phyloP scores from a whole-genome alignment of 768 basidiomycete species.

The Amanita inopinata region DNA sequence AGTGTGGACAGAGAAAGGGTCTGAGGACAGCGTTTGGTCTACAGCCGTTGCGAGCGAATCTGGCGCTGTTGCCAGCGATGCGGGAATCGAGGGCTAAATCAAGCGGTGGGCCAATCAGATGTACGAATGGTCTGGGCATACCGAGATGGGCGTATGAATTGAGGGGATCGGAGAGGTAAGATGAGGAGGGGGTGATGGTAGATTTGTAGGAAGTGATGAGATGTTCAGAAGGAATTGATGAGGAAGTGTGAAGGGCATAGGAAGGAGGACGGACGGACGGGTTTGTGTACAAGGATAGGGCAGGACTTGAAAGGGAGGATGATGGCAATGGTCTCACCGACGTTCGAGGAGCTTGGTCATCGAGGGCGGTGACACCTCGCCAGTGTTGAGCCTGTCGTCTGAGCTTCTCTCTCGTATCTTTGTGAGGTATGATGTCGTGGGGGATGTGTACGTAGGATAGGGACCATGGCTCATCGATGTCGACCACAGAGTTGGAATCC shows the following conservation, averaged over 20 bases:
- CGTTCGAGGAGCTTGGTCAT: constrained; percentile 11
- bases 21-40: constrained; percentile 57
- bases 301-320: constrained; percentile 22
- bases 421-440: constrained; percentile 33
- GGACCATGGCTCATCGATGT: constrained; percentile 40
- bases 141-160: constrained; percentile 83
- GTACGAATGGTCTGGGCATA: constrained; percentile 77
- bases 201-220: constrained; percentile 59
- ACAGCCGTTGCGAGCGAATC: constrained; percentile 59
- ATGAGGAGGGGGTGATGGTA: constrained; percentile 52
- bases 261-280: constrained; percentile 42
- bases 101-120: constrained; percentile 67
- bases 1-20: constrained; percentile 31
- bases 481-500: constrained; percentile 18
- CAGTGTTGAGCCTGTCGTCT: constrained; percentile 52
- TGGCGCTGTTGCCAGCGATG: constrained; percentile 50
- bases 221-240: constrained; percentile 40
- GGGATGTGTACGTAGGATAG: constrained; percentile 36
- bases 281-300: constrained; percentile 25
- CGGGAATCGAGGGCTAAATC: constrained; percentile 75
- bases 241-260: constrained; percentile 58
- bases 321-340: constrained; percentile 18
- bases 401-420: constrained; percentile 37
- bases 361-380: constrained; percentile 56
- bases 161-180: constrained; percentile 70